Conservation (phyloP, 371 early-diverging fungal genomes). For the Blyttiomyces sp. region DNA sequence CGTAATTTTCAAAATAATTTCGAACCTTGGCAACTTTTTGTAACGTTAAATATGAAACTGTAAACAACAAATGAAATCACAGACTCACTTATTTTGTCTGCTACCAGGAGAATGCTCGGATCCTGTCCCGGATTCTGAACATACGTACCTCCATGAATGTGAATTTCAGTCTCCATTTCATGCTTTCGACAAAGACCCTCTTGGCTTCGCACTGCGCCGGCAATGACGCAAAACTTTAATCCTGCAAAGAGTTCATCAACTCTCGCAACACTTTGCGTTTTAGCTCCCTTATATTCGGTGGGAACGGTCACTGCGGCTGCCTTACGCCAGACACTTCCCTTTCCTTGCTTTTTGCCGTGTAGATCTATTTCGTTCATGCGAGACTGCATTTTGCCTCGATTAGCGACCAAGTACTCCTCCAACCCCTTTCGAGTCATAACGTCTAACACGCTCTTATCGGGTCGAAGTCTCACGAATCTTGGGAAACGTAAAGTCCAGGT, state of each 20-base stretch:
- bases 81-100: slow-evolving; percentile 46
- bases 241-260: slow-evolving; percentile 54
- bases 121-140: slow-evolving; percentile 47
- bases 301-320: slow-evolving; percentile 23
- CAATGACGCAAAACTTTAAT: slow-evolving; percentile 59
- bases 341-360: slow-evolving; percentile 3
- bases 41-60: slow-evolving; percentile 2
- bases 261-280: slow-evolving; percentile 38
- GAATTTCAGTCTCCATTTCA: slow-evolving; percentile 56
- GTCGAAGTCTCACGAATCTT: slow-evolving; percentile 58
- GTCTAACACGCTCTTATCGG: slow-evolving; percentile 62
- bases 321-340: slow-evolving; percentile 2
- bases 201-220: slow-evolving; percentile 17
- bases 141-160: slow-evolving; percentile 61
- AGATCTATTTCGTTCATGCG: slow-evolving; percentile 14
- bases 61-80: slow-evolving; percentile 22
- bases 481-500: slow-evolving; percentile 75
- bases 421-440: slow-evolving; percentile 46
- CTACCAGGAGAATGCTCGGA: slow-evolving; percentile 53
- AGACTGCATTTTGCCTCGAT: slow-evolving; percentile 31
- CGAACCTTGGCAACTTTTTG: background rate
- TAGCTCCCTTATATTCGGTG: slow-evolving; percentile 45
- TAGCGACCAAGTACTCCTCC: slow-evolving; percentile 20
- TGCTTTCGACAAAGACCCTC: slow-evolving; percentile 35
- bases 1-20: slow-evolving; percentile 23